Evolutionary conservation across 495 filamentous ascomycete species (phyloP).

Genomic region (Endocarpon pusillum): DNA sequence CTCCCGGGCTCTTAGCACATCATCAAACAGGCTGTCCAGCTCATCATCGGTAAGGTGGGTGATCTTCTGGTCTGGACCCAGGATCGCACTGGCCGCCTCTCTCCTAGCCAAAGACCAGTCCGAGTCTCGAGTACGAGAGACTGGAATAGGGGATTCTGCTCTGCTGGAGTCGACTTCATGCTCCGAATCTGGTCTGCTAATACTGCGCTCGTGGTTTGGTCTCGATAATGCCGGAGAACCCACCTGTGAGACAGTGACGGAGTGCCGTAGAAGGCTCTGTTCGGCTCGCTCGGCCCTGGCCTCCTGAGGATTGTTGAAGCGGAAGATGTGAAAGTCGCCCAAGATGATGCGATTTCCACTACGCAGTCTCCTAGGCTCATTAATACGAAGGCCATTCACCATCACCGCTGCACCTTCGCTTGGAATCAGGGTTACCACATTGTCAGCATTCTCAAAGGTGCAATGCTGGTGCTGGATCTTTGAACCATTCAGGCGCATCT

Average conservation of each 20-base stretch:
- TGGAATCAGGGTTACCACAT: conserved; percentile 75
- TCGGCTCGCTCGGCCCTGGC: conserved; percentile 84
- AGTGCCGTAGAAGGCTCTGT: conserved; percentile 74
- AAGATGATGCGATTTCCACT: conserved; percentile 92
- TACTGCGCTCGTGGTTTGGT: conserved; percentile 54
- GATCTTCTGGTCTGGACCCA: conserved; percentile 87
- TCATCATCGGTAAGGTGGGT: conserved; percentile 81
- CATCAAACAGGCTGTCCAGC: conserved; percentile 84
- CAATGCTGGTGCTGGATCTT: conserved; percentile 88
- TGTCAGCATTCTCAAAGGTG: conserved; percentile 80
- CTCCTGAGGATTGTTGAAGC: conserved; percentile 96
- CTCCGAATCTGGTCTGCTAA: conserved; percentile 61
- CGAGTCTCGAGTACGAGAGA: conserved; percentile 52
- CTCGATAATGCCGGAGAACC: conserved; percentile 50
- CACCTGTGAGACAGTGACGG: conserved; percentile 66
- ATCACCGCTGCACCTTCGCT: conserved; percentile 85
- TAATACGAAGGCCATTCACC: conserved; percentile 85
- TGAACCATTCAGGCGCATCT: conserved; percentile 86
- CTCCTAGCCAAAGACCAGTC: conserved; percentile 92
- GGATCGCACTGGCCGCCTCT: conserved; percentile 77
- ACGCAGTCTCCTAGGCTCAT: conserved; percentile 64
- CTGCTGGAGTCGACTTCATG: conserved; percentile 50
- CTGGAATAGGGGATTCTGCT: conserved; percentile 63
- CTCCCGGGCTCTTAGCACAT: conserved; percentile 76
- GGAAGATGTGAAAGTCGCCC: conserved; percentile 97